Evolutionary conservation across 2,329 filamentous ascomycete genomes (phyloP).

Genomic region (Fusarium robinianum): DNA sequence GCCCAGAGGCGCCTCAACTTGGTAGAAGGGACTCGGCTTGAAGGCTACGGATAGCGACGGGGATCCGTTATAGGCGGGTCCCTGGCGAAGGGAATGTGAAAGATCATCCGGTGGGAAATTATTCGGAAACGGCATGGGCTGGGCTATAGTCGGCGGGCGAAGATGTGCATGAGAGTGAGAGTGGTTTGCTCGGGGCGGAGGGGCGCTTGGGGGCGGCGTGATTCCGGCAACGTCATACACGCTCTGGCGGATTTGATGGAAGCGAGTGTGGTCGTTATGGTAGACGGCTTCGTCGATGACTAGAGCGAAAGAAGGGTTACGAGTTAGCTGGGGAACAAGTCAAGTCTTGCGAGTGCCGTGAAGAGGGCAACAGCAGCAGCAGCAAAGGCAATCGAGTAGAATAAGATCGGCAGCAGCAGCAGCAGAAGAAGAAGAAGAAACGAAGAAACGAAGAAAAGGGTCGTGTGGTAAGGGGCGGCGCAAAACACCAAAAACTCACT

Average conservation of each 20-base stretch:
- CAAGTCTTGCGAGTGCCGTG: too few species aligned
- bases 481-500: constrained; percentile 69
- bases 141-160: constrained; percentile 15
- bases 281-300: constrained; percentile 49
- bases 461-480: too few species aligned
- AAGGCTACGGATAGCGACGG: constrained; percentile 39
- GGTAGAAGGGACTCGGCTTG: constrained; percentile 86
- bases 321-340: constrained; percentile 15
- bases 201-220: constrained; percentile 29
- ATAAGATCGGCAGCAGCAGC: too few species aligned
- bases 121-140: constrained; percentile 29
- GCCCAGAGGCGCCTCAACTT: constrained; percentile 67
- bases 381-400: too few species aligned
- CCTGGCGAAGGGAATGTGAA: constrained; percentile 29
- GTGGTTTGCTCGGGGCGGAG: constrained; percentile 25
- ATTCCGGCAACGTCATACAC: constrained; percentile 45
- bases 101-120: constrained; percentile 16
- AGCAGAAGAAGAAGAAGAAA: constrained; percentile 2
- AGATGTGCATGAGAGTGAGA: constrained; percentile 18
- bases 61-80: constrained; percentile 22
- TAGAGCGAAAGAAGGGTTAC: constrained; percentile 26
- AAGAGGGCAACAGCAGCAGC: too few species aligned
- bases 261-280: constrained; percentile 45
- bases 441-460: neutral
- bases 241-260: constrained; percentile 51